Evolutionary conservation across 2,329 filamentous ascomycete species (phyloP).

Genomic region (Ophiostoma perfectum): DNA sequence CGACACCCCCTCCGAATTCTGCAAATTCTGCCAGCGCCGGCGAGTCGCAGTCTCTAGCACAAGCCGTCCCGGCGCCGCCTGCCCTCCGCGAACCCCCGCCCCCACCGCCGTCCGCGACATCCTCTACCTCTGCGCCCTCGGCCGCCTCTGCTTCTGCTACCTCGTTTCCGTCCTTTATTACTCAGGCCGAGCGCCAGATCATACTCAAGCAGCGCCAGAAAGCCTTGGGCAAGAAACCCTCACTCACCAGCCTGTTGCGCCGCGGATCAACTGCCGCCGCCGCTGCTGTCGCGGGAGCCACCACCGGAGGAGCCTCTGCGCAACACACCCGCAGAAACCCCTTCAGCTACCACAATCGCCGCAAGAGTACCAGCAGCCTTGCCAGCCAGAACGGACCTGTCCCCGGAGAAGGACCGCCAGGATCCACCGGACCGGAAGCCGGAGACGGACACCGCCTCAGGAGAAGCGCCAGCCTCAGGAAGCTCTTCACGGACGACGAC

Average conservation of each 20-base stretch:
- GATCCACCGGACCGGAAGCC: background rate
- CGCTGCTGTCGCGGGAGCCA: background rate
- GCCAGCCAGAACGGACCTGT: background rate
- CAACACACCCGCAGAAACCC: background rate
- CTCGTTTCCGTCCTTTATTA: background rate
- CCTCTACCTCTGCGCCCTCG: background rate
- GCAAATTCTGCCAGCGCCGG: background rate
- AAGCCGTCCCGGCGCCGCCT: no score
- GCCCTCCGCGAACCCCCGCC: background rate
- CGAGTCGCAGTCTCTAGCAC: no score
- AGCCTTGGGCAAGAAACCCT: conserved; percentile 1
- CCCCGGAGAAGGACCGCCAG: background rate
- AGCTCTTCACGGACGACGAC: background rate
- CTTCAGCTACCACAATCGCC: background rate
- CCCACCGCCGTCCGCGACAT: background rate
- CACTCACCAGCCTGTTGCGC: background rate
- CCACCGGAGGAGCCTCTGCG: background rate
- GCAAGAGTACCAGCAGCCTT: conserved; percentile 1
- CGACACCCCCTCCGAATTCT: background rate
- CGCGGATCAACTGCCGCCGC: background rate
- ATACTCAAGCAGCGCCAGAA: background rate
- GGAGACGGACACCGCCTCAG: background rate
- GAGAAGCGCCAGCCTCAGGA: background rate
- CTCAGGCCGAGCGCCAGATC: background rate
- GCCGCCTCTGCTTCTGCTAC: background rate